Evolutionary conservation across 2,329 filamentous ascomycete species (phyloP).

Genomic region (Colletotrichum higginsianum): DNA sequence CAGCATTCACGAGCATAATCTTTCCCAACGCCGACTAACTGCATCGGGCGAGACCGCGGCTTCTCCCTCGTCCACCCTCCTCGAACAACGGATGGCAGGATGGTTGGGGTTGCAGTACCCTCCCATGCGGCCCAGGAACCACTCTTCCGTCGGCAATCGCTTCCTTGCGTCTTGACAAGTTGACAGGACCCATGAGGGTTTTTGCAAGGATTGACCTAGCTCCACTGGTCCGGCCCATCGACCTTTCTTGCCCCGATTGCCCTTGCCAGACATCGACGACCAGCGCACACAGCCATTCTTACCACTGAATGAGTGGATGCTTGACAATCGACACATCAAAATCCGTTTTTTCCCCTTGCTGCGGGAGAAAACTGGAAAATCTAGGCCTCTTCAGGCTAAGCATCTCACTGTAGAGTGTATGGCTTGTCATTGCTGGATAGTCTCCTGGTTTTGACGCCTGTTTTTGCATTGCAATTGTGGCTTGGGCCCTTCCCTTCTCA

Average conservation of each 20-base stretch:
- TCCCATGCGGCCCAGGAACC: slow-evolving; percentile 36
- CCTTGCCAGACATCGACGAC: slow-evolving; percentile 30
- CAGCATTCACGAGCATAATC: slow-evolving; percentile 3
- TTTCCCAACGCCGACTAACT: slow-evolving; percentile 12
- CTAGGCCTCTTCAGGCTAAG: slow-evolving; percentile 18
- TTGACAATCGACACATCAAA: slow-evolving; percentile 5
- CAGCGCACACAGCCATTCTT: slow-evolving; percentile 28
- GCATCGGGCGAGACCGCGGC: slow-evolving; percentile 29
- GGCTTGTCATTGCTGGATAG: background rate
- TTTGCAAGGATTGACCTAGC: slow-evolving; percentile 34
- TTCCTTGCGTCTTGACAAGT: slow-evolving; percentile 26
- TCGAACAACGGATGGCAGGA: slow-evolving; percentile 34
- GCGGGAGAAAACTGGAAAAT: background rate
- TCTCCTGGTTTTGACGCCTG: background rate
- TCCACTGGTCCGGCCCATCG: slow-evolving; percentile 36
- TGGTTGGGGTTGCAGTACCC: slow-evolving; percentile 22
- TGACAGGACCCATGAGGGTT: slow-evolving; percentile 19
- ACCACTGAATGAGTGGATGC: slow-evolving; percentile 12
- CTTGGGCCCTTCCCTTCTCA: background rate
- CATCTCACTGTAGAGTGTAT: background rate
- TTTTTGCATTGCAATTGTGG: background rate
- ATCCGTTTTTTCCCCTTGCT: background rate
- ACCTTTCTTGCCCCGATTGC: slow-evolving; percentile 22
- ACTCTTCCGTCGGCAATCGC: slow-evolving; percentile 37
- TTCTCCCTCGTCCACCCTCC: slow-evolving; percentile 19